Percentiles rank a stretch among this genome's conserved stretches.
Evolutionary conservation across 1,284 basidiomycete species (phyloP).

Genomic region (Tetrapyrgos nigripes): DNA sequence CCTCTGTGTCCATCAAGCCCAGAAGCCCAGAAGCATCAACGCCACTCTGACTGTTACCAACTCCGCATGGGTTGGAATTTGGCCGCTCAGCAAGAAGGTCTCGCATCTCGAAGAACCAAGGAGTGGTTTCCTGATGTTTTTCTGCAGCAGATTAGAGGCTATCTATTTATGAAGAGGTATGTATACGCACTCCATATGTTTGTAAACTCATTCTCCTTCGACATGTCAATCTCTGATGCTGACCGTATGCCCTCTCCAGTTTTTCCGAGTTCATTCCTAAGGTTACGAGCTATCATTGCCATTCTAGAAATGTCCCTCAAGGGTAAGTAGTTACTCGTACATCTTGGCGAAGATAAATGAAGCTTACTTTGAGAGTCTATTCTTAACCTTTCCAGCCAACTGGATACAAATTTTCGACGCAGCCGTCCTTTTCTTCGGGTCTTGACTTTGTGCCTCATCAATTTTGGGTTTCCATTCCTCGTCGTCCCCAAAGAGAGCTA

Average conservation of each 20-base stretch:
- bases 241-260: conserved; percentile 14
- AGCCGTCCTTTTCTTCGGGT: neutral
- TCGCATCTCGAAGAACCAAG: conserved; percentile 10
- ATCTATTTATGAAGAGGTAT: no score
- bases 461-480: neutral
- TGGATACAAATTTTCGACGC: neutral
- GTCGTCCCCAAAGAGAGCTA: conserved; percentile 1
- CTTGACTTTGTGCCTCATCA: neutral
- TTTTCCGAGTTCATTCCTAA: conserved; percentile 10
- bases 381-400: neutral
- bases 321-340: no score
- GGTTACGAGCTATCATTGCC: conserved; percentile 5
- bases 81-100: conserved; percentile 8
- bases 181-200: conserved; percentile 15
- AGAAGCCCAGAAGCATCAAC: neutral
- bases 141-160: neutral
- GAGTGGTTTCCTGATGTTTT: neutral
- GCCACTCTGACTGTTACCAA: conserved; percentile 3
- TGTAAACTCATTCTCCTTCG: conserved; percentile 13
- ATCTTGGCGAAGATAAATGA: no score
- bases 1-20: no score
- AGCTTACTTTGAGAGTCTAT: neutral
- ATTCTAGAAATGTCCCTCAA: no score
- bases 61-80: neutral
- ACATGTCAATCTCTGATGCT: conserved; percentile 17